Percentiles rank a stretch among this genome's conserved stretches.
Conservation (phyloP, 305 asterid genomes). For the Fraxinus velutina region DNA sequence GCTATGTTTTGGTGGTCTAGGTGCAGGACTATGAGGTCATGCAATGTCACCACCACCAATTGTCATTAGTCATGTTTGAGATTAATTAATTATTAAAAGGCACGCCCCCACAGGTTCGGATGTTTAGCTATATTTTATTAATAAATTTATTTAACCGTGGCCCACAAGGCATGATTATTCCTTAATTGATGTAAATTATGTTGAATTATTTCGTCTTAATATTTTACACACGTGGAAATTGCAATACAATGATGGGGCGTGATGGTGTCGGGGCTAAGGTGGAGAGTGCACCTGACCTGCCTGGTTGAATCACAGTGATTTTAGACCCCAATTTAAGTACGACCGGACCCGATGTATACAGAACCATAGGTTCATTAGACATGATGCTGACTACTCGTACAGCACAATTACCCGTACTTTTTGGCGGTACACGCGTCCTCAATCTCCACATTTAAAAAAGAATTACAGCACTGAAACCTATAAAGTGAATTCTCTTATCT, state of each 20-base stretch:
- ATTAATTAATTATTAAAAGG: background rate
- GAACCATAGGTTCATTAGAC: background rate
- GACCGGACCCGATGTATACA: background rate
- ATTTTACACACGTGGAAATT: background rate
- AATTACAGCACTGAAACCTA: background rate
- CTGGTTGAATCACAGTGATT: slow-evolving; percentile 4
- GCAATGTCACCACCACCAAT: slow-evolving; percentile 8
- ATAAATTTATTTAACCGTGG: background rate
- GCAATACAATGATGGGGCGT: background rate
- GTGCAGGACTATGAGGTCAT: slow-evolving; percentile 17
- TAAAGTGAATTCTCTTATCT: background rate
- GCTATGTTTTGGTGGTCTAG: background rate
- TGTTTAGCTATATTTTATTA: background rate
- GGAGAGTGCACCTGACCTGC: slow-evolving; percentile 4
- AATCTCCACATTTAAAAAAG: background rate
- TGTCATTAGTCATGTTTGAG: slow-evolving; percentile 8
- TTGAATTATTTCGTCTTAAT: background rate
- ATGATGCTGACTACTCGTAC: slow-evolving; percentile 12
- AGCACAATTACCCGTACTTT: background rate
- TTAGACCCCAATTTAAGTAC: background rate
- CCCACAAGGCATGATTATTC: background rate
- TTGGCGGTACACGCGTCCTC: slow-evolving; percentile 2
- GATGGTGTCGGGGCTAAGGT: background rate
- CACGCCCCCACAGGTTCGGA: background rate
- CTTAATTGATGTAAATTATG: background rate